Base-by-base conservation (phyloP, 228 moss, liverwort and hornwort species). In the Sphagnum magellanicum region DNA sequence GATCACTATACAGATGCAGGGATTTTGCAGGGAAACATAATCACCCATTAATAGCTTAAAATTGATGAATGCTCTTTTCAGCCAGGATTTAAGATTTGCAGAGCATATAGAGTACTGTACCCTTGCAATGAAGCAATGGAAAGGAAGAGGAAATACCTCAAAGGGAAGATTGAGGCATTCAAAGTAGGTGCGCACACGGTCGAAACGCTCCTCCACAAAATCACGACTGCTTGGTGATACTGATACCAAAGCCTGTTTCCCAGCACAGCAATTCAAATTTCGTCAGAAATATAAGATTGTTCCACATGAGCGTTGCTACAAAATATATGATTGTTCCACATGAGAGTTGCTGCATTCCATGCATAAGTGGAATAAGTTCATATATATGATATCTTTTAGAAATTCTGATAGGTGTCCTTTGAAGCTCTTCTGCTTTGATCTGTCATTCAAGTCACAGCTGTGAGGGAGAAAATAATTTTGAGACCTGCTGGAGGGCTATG, bases 111-210 rank as follows among this genome's bases (percentile, higher is more conserved):
- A 59, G 15, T 13, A 51, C 64, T 8, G 50, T 0, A 9, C 10
- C 16, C 61, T 61, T 3, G 10, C 50, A 4, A 50, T 50, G 15
- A 10, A 66, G 50, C 48, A 4, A 49, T n/a, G 15, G 6, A 50
- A 10, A 48, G 57, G 12, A 15, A 59, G 11, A 50, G 10, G 52
- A 9, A 50, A n/a, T 76, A 91, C 94, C 84, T 94, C 91, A 70
- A 86, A 91, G 64, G 94, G 94, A 58, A 94, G 84, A 75, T 88
- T 94, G 66, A 94, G 79, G 66, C 91, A 84, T 68, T 89, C 94
- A 63, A 86, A 94, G 76, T 89, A 94, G 68, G 73, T 94, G 61
- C 88, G 88, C 60, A 91, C 94, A 65, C 94, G 82, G 73, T 94
- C 94, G 47, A 94, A 75, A 59, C 91, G 84, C 70, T 94, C 87